Evolutionary conservation across 805 yeast species (phyloP), one percentile per base, ranked within the genome.

Genomic region (Barnettozyma siamensis): DNA sequence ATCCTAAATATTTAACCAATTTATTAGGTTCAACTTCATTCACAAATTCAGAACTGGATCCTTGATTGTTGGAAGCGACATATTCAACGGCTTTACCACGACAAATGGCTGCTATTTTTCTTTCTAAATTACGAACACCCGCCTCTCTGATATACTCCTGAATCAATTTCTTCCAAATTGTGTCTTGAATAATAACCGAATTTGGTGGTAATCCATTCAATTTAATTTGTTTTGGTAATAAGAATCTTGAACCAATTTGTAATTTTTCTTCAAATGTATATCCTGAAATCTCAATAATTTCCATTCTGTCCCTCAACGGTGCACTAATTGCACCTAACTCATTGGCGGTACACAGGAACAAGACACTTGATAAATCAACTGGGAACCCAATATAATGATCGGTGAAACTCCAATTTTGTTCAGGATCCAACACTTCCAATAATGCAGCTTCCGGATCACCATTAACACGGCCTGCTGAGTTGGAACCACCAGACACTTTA

Each of bases 391-490:
- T 62, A 58, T 84, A 88, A 58, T 86, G 94, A 62, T 88, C 96
- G 30, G 74, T 75, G 62, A 87, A 88, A 26, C 76, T 68, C 28
- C 67, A 62, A 60, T 88, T 88, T 57, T 88, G 96, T 58, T 88
- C 96, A 0, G 96, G 96, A 55, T 88, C 96, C 45, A 88, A 69
- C 1, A 88, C 89, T 60, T 88, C 96, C 45, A 88, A 69, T 51
- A 88, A 67, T 0, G 95, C 96, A 28, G 95, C 94, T 15, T 88
- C 82, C 1, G 96, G 95, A 54, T 88, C 95, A 9, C 96, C 96
- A 51, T 80, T 80, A 31, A 73, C 63, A 47, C 69, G 67, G 13
- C 63, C 65, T 18, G 69, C 67, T 5, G 49, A 41, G 38, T 62
- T 64, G 26, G 64, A 59, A 17, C 77, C 78, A 26, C 82, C 83